Base-by-base conservation (phyloP, 2,329 filamentous ascomycete genomes). In the Capronia epimyces region DNA sequence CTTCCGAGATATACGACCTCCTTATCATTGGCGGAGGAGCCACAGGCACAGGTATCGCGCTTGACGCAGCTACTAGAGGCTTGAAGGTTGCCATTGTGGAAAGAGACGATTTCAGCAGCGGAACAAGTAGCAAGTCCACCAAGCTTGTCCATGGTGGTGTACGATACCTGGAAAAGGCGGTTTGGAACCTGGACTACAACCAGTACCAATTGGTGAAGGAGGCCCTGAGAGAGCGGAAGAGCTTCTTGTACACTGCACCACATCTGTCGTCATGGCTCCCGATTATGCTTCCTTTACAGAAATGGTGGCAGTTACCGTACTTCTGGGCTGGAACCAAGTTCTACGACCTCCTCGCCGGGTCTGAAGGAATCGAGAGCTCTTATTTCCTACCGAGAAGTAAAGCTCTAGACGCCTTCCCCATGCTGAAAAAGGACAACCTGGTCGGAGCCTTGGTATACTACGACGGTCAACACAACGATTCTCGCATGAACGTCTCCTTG, bases 401-500 rank as follows among this genome's bases (percentile, higher is more conserved):
- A 70, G 87, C 88, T 9, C 75, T 94, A 53, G 87, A 91, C 66
- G 85, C 86, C 3, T 94, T 94, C 65, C 89, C 89, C 7, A 93
- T 94, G 88, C 70, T 94, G 58, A 90, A 88, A 71, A 84, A 82
- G 65, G 83, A 86, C 31, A 82, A 85, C 58, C 74, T 94, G 10
- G 79, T 89, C 36, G 89, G 89, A 52, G 87, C 88, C 53, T 72
- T 94, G 63, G 88, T 94, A 20, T 95, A 95, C 75, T 94, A 94
- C 66, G 88, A 95, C 71, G 89, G 89, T 61, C 87, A 87, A 29
- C 89, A 95, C 71, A 95, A 95, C 65, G 89, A 95, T 68, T 93
- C 88, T 15, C 81, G 89, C 44, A 94, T 95, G 88, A 94, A 94
- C 65, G 85, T 93, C 25, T 90, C 87, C 3, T 75, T 94, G 52